Evolutionary conservation across 345 rosid genomes (phyloP).

Genomic region (Eutrema japonicum): DNA sequence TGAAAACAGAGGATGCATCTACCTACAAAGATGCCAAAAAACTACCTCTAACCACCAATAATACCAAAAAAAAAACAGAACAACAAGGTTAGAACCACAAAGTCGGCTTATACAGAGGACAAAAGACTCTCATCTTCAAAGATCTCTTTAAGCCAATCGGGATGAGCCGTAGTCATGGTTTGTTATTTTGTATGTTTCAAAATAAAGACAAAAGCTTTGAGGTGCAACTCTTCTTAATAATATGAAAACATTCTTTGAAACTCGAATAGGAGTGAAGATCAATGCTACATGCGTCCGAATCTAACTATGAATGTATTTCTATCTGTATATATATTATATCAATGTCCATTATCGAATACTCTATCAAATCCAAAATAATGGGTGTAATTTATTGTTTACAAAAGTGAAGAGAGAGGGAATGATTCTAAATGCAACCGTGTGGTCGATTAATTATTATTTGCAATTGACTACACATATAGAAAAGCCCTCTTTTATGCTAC

Average conservation of each 20-base stretch:
- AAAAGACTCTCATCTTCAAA: no score
- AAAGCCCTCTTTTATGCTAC: slow-evolving; percentile 22
- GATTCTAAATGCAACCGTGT: slow-evolving; percentile 31
- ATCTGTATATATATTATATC: slow-evolving; percentile 9
- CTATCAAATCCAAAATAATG: slow-evolving; percentile 40
- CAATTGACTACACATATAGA: slow-evolving; percentile 33
- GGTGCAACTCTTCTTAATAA: not conserved
- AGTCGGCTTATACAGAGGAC: no score
- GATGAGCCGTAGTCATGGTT: not conserved
- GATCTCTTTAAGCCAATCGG: no score
- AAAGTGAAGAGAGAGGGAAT: slow-evolving; percentile 18
- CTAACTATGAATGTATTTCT: slow-evolving; percentile 29
- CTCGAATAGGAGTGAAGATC: slow-evolving; percentile 29
- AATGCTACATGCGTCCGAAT: slow-evolving; percentile 43
- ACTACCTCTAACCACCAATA: no score
- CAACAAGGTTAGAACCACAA: no score
- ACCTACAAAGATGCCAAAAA: no score
- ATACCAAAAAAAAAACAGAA: no score
- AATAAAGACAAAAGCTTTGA: not conserved
- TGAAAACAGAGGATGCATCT: no score
- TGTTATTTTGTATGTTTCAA: not conserved
- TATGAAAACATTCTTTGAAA: slow-evolving; percentile 1
- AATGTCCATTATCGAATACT: slow-evolving; percentile 39
- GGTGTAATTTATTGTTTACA: slow-evolving; percentile 9
- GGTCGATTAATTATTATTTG: slow-evolving; percentile 42